phyloP scores from a whole-genome alignment of 2,329 filamentous ascomycete genomes.

The Colletotrichum coccodes region DNA sequence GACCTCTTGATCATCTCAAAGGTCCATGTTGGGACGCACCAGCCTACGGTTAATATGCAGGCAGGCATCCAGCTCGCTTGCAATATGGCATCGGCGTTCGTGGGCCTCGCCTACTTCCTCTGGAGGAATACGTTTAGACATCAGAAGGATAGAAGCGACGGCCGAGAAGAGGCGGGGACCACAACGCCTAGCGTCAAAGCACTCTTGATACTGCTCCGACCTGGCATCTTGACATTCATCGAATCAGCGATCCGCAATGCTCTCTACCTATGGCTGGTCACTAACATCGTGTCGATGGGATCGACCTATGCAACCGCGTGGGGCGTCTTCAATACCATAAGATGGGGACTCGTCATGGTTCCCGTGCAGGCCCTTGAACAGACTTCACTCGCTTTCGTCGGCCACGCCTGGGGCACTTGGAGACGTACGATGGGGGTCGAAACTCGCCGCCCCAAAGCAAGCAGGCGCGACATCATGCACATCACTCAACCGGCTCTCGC shows the following conservation, averaged over 20 bases:
- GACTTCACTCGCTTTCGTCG: conserved; percentile 72
- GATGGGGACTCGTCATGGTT: conserved; percentile 81
- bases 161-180: conserved; percentile 24
- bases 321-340: conserved; percentile 79
- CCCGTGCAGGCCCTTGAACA: conserved; percentile 75
- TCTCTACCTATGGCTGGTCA: conserved; percentile 77
- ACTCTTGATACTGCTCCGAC: conserved; percentile 62
- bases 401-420: conserved; percentile 71
- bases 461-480: conserved; percentile 35
- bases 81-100: conserved; percentile 63
- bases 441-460: conserved; percentile 33
- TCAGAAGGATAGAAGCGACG: conserved; percentile 5
- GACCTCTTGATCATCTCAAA: conserved; percentile 74
- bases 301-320: conserved; percentile 76
- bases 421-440: conserved; percentile 41
- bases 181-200: conserved; percentile 51
- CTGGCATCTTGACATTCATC: conserved; percentile 67
- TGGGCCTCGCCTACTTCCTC: conserved; percentile 70
- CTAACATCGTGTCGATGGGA: conserved; percentile 71
- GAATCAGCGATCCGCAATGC: conserved; percentile 76
- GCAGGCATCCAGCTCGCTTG: conserved; percentile 72
- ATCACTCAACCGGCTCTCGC: conserved; percentile 64
- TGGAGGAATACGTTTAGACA: conserved; percentile 47
- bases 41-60: conserved; percentile 71
- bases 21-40: conserved; percentile 66